These are phyloP conservation scores for Scedosporium apiospermum DNA, from an alignment of 2,329 filamentous ascomycete species.

Conservation along the genomic window DNA sequence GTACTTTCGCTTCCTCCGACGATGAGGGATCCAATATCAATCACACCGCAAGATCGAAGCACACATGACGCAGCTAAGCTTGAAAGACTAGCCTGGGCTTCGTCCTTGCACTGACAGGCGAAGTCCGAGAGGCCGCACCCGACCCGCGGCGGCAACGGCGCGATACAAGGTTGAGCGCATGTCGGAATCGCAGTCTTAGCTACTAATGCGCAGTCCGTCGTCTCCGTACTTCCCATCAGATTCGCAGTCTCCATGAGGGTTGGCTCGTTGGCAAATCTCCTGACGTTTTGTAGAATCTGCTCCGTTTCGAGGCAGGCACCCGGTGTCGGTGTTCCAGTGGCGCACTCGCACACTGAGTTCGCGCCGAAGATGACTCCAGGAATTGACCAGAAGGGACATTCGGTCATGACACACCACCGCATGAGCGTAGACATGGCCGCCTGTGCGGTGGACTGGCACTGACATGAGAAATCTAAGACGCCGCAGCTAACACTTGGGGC, in stretches of 20 bases:
- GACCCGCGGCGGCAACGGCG: conserved; percentile 15
- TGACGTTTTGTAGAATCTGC: conserved; percentile 6
- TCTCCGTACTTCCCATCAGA: conserved; percentile 2
- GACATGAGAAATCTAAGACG: conserved; percentile 14
- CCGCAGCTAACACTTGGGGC: conserved; percentile 15
- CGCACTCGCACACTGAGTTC: conserved; percentile 9
- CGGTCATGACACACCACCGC: conserved; percentile 16
- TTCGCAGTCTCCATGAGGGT: not conserved
- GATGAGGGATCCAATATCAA: conserved; percentile 14
- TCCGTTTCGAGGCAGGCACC: not conserved
- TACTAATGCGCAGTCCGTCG: conserved; percentile 16
- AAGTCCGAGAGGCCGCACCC: conserved; percentile 18
- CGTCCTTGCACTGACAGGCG: conserved; percentile 17
- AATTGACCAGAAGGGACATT: conserved; percentile 15
- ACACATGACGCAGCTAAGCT: conserved; percentile 18
- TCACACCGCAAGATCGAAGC: conserved; percentile 13
- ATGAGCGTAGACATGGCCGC: conserved; percentile 13
- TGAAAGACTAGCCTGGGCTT: conserved; percentile 14
- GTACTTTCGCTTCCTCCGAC: conserved; percentile 14
- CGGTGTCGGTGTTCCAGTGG: not conserved
- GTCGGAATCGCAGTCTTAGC: conserved; percentile 17
- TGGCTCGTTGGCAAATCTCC: too few species aligned
- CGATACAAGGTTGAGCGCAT: conserved; percentile 19
- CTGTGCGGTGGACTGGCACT: conserved; percentile 13
- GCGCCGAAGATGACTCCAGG: conserved; percentile 18